These are phyloP conservation scores for Porphyrellus cyaneotinctus DNA, from an alignment of 768 basidiomycete species.

Conservation along the genomic window DNA sequence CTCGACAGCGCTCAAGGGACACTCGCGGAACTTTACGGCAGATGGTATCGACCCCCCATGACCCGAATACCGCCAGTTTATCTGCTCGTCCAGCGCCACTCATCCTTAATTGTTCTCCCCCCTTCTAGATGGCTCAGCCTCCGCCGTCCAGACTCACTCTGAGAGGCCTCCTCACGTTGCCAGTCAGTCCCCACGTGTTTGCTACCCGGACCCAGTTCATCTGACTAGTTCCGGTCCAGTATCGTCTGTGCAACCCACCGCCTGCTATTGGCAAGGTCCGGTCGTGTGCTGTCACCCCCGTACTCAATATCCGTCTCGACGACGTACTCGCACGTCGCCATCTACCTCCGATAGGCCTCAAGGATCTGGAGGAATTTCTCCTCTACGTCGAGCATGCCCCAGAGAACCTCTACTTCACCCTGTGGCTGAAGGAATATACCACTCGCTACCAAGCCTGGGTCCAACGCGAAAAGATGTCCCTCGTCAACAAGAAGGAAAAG, in stretches of 20 bases:
- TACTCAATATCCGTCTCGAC: slow-evolving; percentile 63
- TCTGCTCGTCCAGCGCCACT: slow-evolving; percentile 1
- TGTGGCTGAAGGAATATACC: slow-evolving; percentile 77
- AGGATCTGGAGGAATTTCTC: slow-evolving; percentile 78
- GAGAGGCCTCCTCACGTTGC: slow-evolving; percentile 35
- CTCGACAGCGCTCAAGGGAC: slow-evolving; percentile 10
- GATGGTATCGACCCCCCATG: neutral
- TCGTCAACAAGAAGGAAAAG: slow-evolving; percentile 40
- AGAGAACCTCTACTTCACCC: slow-evolving; percentile 81
- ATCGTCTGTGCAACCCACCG: slow-evolving; percentile 63
- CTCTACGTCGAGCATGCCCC: slow-evolving; percentile 72
- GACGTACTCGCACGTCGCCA: slow-evolving; percentile 75
- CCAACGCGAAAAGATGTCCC: slow-evolving; percentile 25
- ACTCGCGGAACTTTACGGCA: slow-evolving; percentile 12
- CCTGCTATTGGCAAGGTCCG: slow-evolving; percentile 65
- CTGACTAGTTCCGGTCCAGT: slow-evolving; percentile 13
- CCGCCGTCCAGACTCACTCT: slow-evolving; percentile 31
- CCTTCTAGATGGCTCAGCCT: slow-evolving; percentile 24
- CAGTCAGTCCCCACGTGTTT: slow-evolving; percentile 28
- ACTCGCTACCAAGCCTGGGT: slow-evolving; percentile 42
- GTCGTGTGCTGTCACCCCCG: slow-evolving; percentile 64
- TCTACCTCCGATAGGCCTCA: slow-evolving; percentile 72
- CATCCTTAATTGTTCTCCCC: neutral
- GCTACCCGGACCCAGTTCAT: neutral
- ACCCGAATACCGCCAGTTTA: slow-evolving; percentile 12